phyloP scores from a whole-genome alignment of 1,139 yeast genomes.

The Yamadazyma diddensiae region DNA sequence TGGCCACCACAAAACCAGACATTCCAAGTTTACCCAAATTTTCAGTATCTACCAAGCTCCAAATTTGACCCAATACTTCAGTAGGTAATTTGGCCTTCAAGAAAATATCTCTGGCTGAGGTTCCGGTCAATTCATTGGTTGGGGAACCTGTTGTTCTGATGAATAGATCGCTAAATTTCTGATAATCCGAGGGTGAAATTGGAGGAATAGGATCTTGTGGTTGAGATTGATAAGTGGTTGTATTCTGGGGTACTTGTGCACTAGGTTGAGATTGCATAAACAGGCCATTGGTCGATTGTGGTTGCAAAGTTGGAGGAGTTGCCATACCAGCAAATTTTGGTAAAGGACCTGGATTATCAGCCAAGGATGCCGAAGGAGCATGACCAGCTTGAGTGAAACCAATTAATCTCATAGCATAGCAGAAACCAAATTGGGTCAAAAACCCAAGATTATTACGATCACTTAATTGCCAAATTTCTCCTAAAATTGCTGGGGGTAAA shows the following conservation, averaged over 20 bases:
- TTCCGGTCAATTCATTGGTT: conserved; percentile 56
- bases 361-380: conserved; percentile 48
- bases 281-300: conserved; percentile 39
- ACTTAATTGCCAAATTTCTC: conserved; percentile 92
- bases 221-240: conserved; percentile 26
- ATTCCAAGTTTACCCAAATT: conserved; percentile 69
- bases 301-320: conserved; percentile 23
- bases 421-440: conserved; percentile 77
- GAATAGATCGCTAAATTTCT: conserved; percentile 71
- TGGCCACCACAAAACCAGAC: conserved; percentile 83
- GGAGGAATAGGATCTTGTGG: conserved; percentile 54
- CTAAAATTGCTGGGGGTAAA: conserved; percentile 70
- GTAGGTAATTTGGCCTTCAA: conserved; percentile 83
- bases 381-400: conserved; percentile 84
- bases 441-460: conserved; percentile 85
- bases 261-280: conserved; percentile 52
- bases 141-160: conserved; percentile 65
- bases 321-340: conserved; percentile 48
- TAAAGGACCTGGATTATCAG: conserved; percentile 55
- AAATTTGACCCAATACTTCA: conserved; percentile 74
- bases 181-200: conserved; percentile 61
- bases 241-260: conserved; percentile 32
- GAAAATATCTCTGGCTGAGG: conserved; percentile 78
- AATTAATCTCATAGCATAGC: conserved; percentile 82
- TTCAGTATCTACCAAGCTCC: conserved; percentile 82